These are phyloP conservation scores for Bremia lactucae DNA, from an alignment of 352 stramenopile species.

Conservation along the genomic window DNA sequence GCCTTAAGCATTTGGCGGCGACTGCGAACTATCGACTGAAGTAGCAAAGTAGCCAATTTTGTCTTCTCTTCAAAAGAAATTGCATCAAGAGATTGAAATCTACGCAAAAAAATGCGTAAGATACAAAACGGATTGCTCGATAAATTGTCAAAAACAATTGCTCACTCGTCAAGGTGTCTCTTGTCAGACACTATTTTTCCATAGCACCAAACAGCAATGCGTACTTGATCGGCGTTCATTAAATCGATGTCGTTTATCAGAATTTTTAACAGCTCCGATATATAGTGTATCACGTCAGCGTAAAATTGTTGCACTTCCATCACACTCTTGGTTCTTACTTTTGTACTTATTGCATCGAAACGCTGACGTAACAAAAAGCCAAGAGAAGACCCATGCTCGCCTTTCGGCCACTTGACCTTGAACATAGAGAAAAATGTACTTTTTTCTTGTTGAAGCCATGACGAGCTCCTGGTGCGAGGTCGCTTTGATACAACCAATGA, in stretches of 20 bases:
- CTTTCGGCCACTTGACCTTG: constrained; percentile 51
- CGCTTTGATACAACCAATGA: constrained; percentile 9
- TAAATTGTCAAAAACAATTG: neutral
- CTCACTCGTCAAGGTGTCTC: constrained; percentile 27
- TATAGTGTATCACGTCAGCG: constrained; percentile 34
- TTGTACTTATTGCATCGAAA: constrained; percentile 51
- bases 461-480: constrained; percentile 16
- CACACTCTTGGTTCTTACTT: constrained; percentile 48
- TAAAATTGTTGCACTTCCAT: constrained; percentile 56
- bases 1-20: constrained; percentile 68
- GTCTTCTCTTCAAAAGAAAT: constrained; percentile 17
- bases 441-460: constrained; percentile 47
- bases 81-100: constrained; percentile 27
- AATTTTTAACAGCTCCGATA: constrained; percentile 30
- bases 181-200: constrained; percentile 42
- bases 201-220: constrained; percentile 66
- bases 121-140: no score
- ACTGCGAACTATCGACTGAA: constrained; percentile 62
- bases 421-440: constrained; percentile 61
- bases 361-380: constrained; percentile 38
- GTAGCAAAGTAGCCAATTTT: constrained; percentile 32
- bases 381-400: constrained; percentile 16
- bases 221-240: constrained; percentile 54
- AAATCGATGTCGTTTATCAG: constrained; percentile 53
- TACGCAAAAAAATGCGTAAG: constrained; percentile 7